phyloP scores from a whole-genome alignment of 805 yeast species.

The Zygosaccharomyces rouxii region DNA sequence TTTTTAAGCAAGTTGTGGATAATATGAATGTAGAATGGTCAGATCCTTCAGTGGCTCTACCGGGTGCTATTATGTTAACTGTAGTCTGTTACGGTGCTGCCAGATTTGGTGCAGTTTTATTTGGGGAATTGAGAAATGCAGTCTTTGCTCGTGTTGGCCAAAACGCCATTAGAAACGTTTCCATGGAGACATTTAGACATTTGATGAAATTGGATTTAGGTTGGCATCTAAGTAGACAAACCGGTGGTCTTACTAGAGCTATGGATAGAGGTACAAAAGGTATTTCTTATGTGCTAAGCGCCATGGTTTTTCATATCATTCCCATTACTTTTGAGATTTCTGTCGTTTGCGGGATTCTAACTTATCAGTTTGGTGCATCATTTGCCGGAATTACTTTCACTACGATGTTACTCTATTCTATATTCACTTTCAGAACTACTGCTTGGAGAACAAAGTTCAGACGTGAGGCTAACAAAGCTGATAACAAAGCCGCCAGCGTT shows the following conservation, averaged over 20 bases:
- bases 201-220: conserved; percentile 78
- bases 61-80: conserved; percentile 51
- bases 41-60: conserved; percentile 55
- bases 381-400: conserved; percentile 85
- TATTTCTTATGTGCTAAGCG: conserved; percentile 84
- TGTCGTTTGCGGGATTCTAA: conserved; percentile 87
- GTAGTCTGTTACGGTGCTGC: conserved; percentile 90
- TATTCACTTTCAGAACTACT: conserved; percentile 86
- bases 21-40: conserved; percentile 90
- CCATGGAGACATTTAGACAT: conserved; percentile 81
- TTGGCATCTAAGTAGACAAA: conserved; percentile 86
- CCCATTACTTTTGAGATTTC: conserved; percentile 91
- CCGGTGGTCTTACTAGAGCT: conserved; percentile 94
- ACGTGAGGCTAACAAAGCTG: conserved; percentile 85
- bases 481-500: conserved; percentile 90
- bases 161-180: conserved; percentile 85
- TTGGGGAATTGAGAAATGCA: conserved; percentile 94
- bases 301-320: conserved; percentile 96
- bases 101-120: conserved; percentile 86
- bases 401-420: conserved; percentile 85
- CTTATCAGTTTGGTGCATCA: conserved; percentile 83
- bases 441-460: conserved; percentile 95
- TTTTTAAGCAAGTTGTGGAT: conserved; percentile 83
- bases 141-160: conserved; percentile 95
- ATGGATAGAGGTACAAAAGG: conserved; percentile 98